Conservation (phyloP, 306 rosid genomes). For the Myrica gale region DNA sequence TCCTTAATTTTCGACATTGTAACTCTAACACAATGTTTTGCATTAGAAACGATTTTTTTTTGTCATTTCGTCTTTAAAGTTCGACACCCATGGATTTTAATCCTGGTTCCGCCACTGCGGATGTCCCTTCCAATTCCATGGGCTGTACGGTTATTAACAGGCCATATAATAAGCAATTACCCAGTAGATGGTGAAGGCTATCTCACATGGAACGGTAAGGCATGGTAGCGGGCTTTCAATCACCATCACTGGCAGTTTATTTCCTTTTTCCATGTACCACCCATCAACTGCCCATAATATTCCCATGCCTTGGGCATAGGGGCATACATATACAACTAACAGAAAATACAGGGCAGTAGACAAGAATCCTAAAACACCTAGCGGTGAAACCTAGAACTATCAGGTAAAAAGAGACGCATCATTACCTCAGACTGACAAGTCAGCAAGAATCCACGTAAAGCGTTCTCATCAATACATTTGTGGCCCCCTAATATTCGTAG, state of each 20-base stretch:
- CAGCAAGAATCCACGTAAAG: conserved; percentile 60
- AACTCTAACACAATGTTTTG: no score
- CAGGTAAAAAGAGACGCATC: conserved; percentile 15
- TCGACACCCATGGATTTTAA: no score
- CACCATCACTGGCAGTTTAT: neutral
- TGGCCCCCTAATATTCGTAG: conserved; percentile 70
- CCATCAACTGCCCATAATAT: neutral
- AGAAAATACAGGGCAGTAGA: conserved; percentile 6
- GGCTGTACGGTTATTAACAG: no score
- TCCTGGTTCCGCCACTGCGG: no score
- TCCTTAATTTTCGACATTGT: no score
- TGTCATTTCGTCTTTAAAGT: no score
- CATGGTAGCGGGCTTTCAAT: neutral
- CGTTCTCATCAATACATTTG: conserved; percentile 55
- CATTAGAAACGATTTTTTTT: no score
- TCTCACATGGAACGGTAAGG: neutral
- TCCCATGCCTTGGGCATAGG: neutral
- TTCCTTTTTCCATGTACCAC: neutral
- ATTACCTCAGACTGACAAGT: conserved; percentile 79
- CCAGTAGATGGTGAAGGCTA: neutral
- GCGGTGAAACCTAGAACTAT: conserved; percentile 1
- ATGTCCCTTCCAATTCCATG: neutral
- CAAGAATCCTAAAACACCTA: neutral
- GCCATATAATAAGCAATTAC: neutral
- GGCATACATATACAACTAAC: neutral